Evolutionary conservation across 139 green algal genomes (phyloP).

Genomic region (Haematococcus sp.): DNA sequence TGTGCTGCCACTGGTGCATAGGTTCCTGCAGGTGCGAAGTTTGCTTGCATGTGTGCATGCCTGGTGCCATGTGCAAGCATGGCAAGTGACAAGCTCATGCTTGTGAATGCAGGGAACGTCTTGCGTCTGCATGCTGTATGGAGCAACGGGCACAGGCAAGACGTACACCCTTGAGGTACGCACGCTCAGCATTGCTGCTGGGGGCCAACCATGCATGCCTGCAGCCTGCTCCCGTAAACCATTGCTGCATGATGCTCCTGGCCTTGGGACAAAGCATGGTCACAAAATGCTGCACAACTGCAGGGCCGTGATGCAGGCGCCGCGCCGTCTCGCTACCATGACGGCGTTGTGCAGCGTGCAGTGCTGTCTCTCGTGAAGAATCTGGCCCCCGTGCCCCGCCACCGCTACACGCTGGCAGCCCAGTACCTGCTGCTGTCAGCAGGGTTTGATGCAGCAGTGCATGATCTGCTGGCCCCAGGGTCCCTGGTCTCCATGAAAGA

Average conservation of each 20-base stretch:
- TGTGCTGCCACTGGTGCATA: not conserved
- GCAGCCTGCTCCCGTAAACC: too few relatives aligned
- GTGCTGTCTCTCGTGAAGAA: slow-evolving; percentile 24
- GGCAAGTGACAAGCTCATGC: not conserved
- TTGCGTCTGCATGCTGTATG: not conserved
- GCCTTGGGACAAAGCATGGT: too few relatives aligned
- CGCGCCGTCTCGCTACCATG: not conserved
- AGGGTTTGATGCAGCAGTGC: not conserved
- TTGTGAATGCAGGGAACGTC: not conserved
- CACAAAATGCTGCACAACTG: too few relatives aligned
- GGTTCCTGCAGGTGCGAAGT: slow-evolving; percentile 6
- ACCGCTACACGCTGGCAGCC: slow-evolving; percentile 22
- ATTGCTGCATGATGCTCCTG: too few relatives aligned
- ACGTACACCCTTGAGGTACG: slow-evolving; percentile 3
- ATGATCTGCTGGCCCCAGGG: not conserved
- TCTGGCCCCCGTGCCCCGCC: slow-evolving; percentile 13
- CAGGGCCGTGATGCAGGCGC: too few relatives aligned
- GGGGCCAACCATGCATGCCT: too few relatives aligned
- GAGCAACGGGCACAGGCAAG: not conserved
- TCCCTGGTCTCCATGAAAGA: too few relatives aligned
- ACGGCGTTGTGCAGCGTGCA: slow-evolving; percentile 16
- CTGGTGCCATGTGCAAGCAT: not conserved
- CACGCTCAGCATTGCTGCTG: not conserved
- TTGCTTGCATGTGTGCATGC: not conserved
- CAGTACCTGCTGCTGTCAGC: too few relatives aligned